Evolutionary conservation across 306 rosid species (phyloP).

Genomic region (Quercus bicolor): DNA sequence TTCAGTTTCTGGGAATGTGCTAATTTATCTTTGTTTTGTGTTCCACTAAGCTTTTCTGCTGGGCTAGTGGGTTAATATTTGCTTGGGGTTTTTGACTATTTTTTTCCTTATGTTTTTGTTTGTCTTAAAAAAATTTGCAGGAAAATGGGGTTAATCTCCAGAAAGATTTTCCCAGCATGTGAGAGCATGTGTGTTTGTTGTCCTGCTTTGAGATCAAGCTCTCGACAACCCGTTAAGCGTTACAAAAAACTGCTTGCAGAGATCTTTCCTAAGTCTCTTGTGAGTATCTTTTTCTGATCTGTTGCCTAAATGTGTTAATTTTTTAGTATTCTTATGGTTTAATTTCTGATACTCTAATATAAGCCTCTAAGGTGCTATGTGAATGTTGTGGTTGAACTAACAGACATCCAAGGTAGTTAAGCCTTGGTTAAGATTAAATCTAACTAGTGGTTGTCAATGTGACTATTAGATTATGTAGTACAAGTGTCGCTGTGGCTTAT

Average conservation of each 20-base stretch:
- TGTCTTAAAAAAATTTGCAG: constrained; percentile 31
- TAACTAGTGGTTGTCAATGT: neutral
- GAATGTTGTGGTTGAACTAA: neutral
- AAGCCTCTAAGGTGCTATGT: neutral
- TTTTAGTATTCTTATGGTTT: neutral
- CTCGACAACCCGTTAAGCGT: constrained; percentile 94
- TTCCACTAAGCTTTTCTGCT: neutral
- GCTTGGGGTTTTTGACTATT: constrained; percentile 12
- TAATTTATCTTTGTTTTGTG: neutral
- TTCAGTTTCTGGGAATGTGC: neutral
- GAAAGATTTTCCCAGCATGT: constrained; percentile 95
- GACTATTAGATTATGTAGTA: neutral
- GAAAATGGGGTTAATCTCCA: constrained; percentile 84
- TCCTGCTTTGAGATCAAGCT: constrained; percentile 94
- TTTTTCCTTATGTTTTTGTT: constrained; percentile 6
- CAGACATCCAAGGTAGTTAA: neutral
- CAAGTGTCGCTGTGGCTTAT: neutral
- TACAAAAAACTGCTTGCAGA: constrained; percentile 87
- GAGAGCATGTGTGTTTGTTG: constrained; percentile 95
- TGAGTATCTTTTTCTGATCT: constrained; percentile 22
- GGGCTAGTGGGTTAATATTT: neutral
- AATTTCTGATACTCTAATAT: neutral
- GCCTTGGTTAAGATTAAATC: neutral
- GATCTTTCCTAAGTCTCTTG: constrained; percentile 87
- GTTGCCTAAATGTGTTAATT: neutral